Conservation (phyloP, 768 basidiomycete genomes). For the Mycena filopes region DNA sequence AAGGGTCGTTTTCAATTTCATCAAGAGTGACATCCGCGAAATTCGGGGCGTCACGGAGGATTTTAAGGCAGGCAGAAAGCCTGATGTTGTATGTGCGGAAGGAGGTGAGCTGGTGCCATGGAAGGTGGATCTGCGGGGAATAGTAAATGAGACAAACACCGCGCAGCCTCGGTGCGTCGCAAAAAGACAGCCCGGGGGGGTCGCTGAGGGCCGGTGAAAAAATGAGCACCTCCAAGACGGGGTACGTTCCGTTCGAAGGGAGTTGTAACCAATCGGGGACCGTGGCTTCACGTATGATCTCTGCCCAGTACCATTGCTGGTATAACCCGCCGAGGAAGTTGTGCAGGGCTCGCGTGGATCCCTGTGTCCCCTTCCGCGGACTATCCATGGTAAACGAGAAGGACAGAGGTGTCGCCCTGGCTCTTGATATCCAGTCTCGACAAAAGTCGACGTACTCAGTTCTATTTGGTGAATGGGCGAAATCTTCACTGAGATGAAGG, state of each 20-base stretch:
- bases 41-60: background rate
- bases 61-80: background rate
- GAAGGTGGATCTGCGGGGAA: background rate
- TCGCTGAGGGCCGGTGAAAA: background rate
- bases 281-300: background rate
- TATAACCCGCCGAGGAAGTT: background rate
- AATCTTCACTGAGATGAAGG: background rate
- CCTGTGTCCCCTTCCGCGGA: no score
- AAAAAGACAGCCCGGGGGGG: background rate
- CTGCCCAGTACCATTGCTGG: background rate
- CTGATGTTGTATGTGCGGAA: background rate
- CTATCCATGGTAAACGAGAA: background rate
- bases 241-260: background rate
- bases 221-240: slow-evolving; percentile 6
- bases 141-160: background rate
- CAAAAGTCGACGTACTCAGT: background rate
- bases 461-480: background rate
- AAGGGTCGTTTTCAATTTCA: no score
- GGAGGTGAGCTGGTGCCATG: background rate
- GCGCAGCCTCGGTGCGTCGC: slow-evolving; percentile 2
- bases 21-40: background rate
- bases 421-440: background rate
- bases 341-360: background rate
- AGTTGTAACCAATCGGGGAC: background rate
- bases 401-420: background rate